phyloP scores from a whole-genome alignment of 2,329 filamentous ascomycete genomes.

The Penicillium frequentans region DNA sequence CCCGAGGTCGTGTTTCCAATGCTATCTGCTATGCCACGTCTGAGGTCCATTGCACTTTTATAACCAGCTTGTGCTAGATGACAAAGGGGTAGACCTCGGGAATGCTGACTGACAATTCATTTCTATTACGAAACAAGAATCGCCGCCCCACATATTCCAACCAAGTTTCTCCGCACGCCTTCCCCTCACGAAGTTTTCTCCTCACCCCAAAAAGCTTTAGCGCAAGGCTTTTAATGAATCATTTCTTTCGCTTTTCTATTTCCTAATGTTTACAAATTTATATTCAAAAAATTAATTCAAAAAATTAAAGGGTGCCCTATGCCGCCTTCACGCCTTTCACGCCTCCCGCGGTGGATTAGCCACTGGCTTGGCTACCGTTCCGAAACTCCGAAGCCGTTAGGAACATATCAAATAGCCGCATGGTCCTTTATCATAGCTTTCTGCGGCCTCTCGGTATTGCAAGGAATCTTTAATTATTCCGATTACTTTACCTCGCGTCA shows the following conservation, averaged over 20 bases:
- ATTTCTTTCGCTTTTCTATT: background rate
- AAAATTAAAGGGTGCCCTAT: constrained; percentile 1
- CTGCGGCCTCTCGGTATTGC: constrained; percentile 26
- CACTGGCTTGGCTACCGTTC: constrained; percentile 31
- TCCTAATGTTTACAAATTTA: background rate
- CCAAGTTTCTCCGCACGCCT: background rate
- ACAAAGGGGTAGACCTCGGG: background rate
- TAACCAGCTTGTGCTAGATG: too few species aligned
- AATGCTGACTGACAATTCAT: background rate
- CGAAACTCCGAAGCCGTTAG: constrained; percentile 22
- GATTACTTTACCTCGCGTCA: constrained; percentile 25
- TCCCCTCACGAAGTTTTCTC: constrained; percentile 3
- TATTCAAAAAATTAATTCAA: background rate
- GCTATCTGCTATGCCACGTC: background rate
- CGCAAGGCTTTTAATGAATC: constrained; percentile 1
- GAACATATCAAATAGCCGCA: constrained; percentile 20
- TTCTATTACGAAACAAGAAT: background rate
- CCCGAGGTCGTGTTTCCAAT: background rate
- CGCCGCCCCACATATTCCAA: background rate
- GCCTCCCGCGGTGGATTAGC: constrained; percentile 27
- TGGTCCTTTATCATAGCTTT: constrained; percentile 31
- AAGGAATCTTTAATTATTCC: constrained; percentile 28
- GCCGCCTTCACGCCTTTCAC: constrained; percentile 21
- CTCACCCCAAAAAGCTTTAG: constrained; percentile 1
- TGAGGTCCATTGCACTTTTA: too few species aligned